These are phyloP conservation scores for Dalbergia cultrata DNA, from an alignment of 306 rosid genomes.

Conservation along the genomic window DNA sequence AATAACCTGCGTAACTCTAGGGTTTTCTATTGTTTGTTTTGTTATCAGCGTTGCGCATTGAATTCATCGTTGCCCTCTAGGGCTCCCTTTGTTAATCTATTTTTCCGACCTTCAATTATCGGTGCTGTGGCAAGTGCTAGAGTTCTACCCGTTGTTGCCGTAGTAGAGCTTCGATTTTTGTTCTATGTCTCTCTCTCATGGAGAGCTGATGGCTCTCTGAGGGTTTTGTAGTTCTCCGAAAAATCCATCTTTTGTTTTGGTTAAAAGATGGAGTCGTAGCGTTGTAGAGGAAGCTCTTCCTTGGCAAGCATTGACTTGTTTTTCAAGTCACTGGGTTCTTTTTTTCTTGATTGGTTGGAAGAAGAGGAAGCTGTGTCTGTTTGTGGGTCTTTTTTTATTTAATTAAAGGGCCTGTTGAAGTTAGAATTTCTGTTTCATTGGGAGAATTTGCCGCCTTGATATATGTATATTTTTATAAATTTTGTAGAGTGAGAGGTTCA, in stretches of 20 bases:
- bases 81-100: conserved; percentile 53
- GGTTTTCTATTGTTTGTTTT: conserved; percentile 63
- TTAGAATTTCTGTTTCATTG: neutral
- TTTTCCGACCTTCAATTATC: neutral
- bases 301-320: conserved; percentile 39
- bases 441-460: conserved; percentile 31
- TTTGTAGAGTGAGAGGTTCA: conserved; percentile 37
- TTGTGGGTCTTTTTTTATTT: neutral
- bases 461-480: neutral
- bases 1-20: conserved; percentile 43
- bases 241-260: conserved; percentile 50
- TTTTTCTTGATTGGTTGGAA: too few species aligned
- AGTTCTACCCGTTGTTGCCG: conserved; percentile 31
- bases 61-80: conserved; percentile 53
- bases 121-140: conserved; percentile 49
- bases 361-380: neutral
- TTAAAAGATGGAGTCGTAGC: conserved; percentile 61
- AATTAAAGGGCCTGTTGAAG: neutral
- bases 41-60: conserved; percentile 39
- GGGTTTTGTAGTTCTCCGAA: conserved; percentile 48
- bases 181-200: neutral
- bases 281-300: conserved; percentile 46
- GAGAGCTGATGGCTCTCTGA: conserved; percentile 62
- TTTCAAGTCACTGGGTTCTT: conserved; percentile 10
- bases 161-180: conserved; percentile 18